phyloP scores from a whole-genome alignment of 345 rosid genomes.

The Eucalyptus sp. region DNA sequence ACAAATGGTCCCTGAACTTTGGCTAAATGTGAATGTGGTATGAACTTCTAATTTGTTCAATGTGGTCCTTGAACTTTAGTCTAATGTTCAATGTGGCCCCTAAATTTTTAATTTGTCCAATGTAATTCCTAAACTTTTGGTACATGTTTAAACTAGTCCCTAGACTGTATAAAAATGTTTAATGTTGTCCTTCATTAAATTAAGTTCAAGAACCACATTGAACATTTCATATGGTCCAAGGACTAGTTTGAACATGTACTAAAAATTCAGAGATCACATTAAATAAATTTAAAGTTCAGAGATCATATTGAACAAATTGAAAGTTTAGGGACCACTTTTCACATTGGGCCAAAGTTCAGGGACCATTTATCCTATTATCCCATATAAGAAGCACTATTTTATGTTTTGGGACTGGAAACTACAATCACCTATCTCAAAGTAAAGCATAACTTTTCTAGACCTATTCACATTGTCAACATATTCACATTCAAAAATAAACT shows the following conservation, averaged over 20 bases:
- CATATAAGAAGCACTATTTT: neutral
- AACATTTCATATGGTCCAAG: too few species aligned
- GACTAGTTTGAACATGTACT: too few species aligned
- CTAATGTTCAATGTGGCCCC: accelerated
- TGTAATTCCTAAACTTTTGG: too few species aligned
- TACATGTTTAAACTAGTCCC: too few species aligned
- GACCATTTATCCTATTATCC: too few species aligned
- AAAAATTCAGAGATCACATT: too few species aligned
- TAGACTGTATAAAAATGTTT: accelerated
- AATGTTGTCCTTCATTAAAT: too few species aligned
- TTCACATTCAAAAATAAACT: neutral
- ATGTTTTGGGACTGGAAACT: neutral
- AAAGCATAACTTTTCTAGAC: neutral
- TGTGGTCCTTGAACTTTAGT: accelerated
- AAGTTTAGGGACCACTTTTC: accelerated
- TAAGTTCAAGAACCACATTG: too few species aligned
- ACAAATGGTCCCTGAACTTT: accelerated
- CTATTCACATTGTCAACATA: neutral
- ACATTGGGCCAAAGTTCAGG: accelerated
- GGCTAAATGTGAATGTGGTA: accelerated
- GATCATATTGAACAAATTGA: accelerated
- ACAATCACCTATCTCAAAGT: neutral
- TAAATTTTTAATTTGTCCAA: too few species aligned
- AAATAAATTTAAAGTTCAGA: too few species aligned
- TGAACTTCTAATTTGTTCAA: accelerated